Base-by-base conservation (phyloP, 208 protist species). In the Porcisia deanei region DNA sequence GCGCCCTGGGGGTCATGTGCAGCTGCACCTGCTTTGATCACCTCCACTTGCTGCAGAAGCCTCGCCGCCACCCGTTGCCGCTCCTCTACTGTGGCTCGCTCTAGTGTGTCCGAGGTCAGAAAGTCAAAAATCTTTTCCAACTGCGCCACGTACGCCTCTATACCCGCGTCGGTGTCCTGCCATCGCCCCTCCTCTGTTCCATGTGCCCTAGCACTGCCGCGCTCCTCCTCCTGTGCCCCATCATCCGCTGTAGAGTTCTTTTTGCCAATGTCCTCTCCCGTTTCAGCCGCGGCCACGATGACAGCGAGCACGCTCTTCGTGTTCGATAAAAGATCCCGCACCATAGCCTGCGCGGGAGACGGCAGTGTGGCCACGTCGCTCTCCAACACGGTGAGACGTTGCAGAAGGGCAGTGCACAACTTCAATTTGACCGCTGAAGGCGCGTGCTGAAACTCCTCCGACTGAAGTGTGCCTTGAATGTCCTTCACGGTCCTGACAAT, bases 61-160 rank as follows among this genome's bases (percentile, higher is more conserved):
- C 81, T 61, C 10, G 59, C 45, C 12, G 85, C 76, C 16, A 85
- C 74, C 43, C 53, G n/a, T 34, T 39, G 34, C 63, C 85, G 79
- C 60, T 81, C 75, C 73, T 77, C 68, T 14, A 69, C 53, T 45
- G 84, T 49, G 45, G 91, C 77, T 25, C 45, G 25, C 37, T 86
- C 77, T 45, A 94, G 88, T 3, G 52, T 63, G 1, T 87, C 83
- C 39, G 88, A 94, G 37, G 86, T 83, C 45, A 89, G 22, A 22
- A 84, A 80, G 22, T 76, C 75, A 16, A 85, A 76, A 22, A 88
- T 83, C 30, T 63, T 64, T 65, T 88, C 77, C 68, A 88, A 63
- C 47, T 84, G 79, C 60, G 55, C 61, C 16, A 80, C 71, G 57
- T 57, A 70, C 1, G 55, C 39, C 3, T 81, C 77, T 9, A 80